phyloP scores from a whole-genome alignment of 345 rosid species.

The Pseudoturritis turrita region DNA sequence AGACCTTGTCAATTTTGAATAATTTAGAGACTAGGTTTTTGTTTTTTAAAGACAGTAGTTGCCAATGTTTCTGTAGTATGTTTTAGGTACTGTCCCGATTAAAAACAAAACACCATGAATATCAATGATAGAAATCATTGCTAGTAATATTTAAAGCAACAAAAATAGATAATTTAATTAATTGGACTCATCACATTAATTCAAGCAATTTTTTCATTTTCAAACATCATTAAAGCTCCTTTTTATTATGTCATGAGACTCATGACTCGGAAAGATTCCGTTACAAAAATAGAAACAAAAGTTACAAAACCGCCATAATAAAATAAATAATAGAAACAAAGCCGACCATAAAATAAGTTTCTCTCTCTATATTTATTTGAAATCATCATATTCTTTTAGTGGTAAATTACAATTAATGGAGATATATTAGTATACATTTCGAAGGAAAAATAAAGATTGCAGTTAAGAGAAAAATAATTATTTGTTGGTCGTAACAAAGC shows the following conservation, averaged over 20 bases:
- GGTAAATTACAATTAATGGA: not conserved
- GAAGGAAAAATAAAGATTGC: not conserved
- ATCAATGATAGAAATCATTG: not conserved
- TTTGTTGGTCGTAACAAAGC: slow-evolving; percentile 14
- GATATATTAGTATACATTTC: not conserved
- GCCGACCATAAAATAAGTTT: not conserved
- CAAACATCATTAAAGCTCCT: slow-evolving; percentile 6
- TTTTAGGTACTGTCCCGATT: not conserved
- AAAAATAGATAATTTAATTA: not conserved
- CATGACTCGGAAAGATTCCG: slow-evolving; percentile 23
- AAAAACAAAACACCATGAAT: not conserved
- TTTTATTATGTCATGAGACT: slow-evolving; percentile 19
- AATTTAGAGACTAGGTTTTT: not conserved
- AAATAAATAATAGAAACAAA: not conserved
- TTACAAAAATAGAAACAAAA: slow-evolving; percentile 28
- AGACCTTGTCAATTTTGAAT: not conserved
- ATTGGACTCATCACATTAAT: not conserved
- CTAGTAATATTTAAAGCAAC: not conserved
- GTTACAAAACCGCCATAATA: slow-evolving; percentile 12
- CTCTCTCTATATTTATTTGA: not conserved
- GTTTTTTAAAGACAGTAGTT: no score
- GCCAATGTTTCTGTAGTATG: not conserved
- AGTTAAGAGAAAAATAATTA: not conserved
- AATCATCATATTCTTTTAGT: not conserved
- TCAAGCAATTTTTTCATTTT: not conserved